Conservation (phyloP, 202 grass and related monocot species). For the Schoenoplectus triqueter region DNA sequence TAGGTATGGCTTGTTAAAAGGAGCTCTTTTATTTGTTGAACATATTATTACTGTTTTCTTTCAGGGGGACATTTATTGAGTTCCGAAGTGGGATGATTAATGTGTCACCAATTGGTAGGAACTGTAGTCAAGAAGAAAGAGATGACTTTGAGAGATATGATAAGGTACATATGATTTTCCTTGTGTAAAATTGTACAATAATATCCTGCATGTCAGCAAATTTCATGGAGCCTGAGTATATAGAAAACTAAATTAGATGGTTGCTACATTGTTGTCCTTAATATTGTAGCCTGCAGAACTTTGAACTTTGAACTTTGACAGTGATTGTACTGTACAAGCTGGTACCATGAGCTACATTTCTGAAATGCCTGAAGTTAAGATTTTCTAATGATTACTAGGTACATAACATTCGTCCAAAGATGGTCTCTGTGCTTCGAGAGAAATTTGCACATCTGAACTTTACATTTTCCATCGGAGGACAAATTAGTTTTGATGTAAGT, state of each 20-base stretch:
- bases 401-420: conserved; percentile 82
- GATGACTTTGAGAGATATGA: conserved; percentile 91
- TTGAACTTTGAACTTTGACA: conserved; percentile 43
- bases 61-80: conserved; percentile 92
- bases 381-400: conserved; percentile 52
- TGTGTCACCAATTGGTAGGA: conserved; percentile 93
- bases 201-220: conserved; percentile 27
- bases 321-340: background rate
- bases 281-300: background rate
- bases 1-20: background rate
- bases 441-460: conserved; percentile 87
- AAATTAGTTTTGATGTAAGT: conserved; percentile 99
- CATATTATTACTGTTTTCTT: conserved; percentile 44
- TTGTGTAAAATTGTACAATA: conserved; percentile 26
- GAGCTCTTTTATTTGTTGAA: conserved; percentile 35
- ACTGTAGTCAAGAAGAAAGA: conserved; percentile 92
- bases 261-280: conserved; percentile 27
- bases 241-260: conserved; percentile 9
- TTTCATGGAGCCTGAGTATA: conserved; percentile 3
- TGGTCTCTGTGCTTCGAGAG: conserved; percentile 88
- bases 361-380: conserved; percentile 3
- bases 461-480: conserved; percentile 93
- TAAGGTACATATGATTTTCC: conserved; percentile 57
- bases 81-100: conserved; percentile 96
- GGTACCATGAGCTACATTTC: background rate